Conservation (phyloP, 2,329 filamentous ascomycete species). For the Thielaviopsis euricoi region DNA sequence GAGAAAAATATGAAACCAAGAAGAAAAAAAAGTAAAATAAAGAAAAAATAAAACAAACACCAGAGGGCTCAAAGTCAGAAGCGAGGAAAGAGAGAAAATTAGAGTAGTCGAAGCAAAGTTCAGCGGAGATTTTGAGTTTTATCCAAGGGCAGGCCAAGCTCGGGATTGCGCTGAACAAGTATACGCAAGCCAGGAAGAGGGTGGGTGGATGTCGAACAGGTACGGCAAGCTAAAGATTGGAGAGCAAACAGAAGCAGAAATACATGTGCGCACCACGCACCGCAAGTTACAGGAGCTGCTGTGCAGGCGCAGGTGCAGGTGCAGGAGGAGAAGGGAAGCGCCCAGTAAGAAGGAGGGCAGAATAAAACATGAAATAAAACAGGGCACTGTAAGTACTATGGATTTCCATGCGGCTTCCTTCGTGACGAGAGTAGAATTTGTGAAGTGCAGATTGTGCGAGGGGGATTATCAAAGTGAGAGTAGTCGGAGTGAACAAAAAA, state of each 20-base stretch:
- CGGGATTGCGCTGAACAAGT: neutral
- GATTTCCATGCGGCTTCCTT: neutral
- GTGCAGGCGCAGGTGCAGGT: too few relatives aligned
- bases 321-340: too few relatives aligned
- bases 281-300: too few relatives aligned
- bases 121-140: neutral
- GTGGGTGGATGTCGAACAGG: too few relatives aligned
- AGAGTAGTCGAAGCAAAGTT: neutral
- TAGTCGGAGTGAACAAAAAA: neutral
- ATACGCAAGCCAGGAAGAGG: neutral
- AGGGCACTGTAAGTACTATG: neutral
- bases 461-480: too few relatives aligned
- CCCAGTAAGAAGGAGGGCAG: neutral
- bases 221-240: too few relatives aligned
- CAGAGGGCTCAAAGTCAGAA: too few relatives aligned
- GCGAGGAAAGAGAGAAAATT: neutral
- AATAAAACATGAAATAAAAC: neutral
- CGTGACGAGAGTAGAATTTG: neutral
- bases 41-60: neutral
- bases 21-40: neutral
- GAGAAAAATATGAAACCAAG: too few relatives aligned
- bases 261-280: too few relatives aligned
- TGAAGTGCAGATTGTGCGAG: neutral
- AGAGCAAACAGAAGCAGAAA: too few relatives aligned
- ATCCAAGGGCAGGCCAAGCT: neutral